Evolutionary conservation across 2,329 filamentous ascomycete genomes (phyloP), one percentile per base, ranked within the genome.

Genomic region (Pseudogymnoascus sp.): DNA sequence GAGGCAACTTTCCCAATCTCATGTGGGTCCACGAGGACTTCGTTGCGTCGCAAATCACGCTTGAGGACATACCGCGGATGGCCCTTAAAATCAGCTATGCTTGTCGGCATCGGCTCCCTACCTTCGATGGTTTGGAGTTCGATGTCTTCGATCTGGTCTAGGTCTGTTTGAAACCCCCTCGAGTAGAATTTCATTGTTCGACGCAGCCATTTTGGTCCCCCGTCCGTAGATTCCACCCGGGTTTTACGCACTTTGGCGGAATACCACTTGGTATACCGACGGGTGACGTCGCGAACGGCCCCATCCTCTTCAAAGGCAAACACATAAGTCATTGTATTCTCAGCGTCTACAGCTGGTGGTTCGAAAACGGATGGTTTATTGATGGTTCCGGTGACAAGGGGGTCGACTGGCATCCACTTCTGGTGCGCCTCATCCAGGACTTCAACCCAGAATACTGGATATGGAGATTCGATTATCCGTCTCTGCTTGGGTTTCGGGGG

Each of bases 361-460:
- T 99, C 94, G 28, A 99, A 79, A 56, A 83, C 86, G 31, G 81
- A 82, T 0, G 91, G 84, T 65, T 89, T 92, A 72, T 87, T 90
- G 62, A 96, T 85, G 67, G 86, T 89, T 63, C 84, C 81, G 0
- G 92, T 96, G 1, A 94, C 91, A 0, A 97, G 75, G 0, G 92
- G 86, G 72, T 99, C 94, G 38, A 94, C 84, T 0, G 91, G 83
- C 63, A 96, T 84, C 94, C 94, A 99, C 77, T 91, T 96, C 72
- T 97, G 90, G 67, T 91, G 85, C 0, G 89, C 89, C 62, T 86
- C 80, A 66, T 97, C 92, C 67, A 96, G 90, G 3, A 91, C 87
- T 76, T 99, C 94, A 0, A 97, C 88, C 94, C 94, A 99, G 72
- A 92, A 97, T 2, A 97, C 82, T 0, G 94, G 94, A 70, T 88